Evolutionary conservation across 2,329 filamentous ascomycete species (phyloP).

Genomic region (Penicillium sp.): DNA sequence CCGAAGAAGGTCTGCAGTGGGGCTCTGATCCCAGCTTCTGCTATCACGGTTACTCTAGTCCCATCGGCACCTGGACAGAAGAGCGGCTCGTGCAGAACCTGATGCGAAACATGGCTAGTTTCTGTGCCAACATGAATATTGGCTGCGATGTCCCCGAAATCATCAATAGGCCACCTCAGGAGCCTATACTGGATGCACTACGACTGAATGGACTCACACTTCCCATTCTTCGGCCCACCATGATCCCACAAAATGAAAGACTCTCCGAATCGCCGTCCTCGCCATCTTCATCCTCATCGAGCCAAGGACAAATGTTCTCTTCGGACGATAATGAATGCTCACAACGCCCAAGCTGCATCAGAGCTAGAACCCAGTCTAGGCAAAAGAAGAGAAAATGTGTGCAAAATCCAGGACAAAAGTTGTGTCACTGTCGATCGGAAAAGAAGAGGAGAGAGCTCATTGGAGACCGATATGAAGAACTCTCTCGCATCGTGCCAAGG

Average conservation of each 20-base stretch:
- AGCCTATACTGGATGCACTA: not conserved
- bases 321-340: not conserved
- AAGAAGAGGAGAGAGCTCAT: slow-evolving; percentile 21
- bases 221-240: not conserved
- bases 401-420: slow-evolving; percentile 17
- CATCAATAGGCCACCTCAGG: not conserved
- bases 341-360: slow-evolving; percentile 2
- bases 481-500: slow-evolving; percentile 17
- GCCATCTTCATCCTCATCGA: not conserved
- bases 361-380: not conserved
- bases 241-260: not conserved
- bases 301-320: not conserved
- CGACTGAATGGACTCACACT: slow-evolving; percentile 7
- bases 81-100: slow-evolving; percentile 18
- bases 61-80: slow-evolving; percentile 24
- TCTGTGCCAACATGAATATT: slow-evolving; percentile 13
- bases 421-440: slow-evolving; percentile 23
- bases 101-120: slow-evolving; percentile 20
- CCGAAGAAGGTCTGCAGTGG: slow-evolving; percentile 20
- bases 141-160: slow-evolving; percentile 3
- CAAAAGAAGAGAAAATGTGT: slow-evolving; percentile 21
- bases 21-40: slow-evolving; percentile 24
- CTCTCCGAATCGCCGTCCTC: not conserved
- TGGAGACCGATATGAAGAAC: slow-evolving; percentile 13
- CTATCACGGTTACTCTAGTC: slow-evolving; percentile 22